Evolutionary conservation across 192 early-diverging fungal species (phyloP).

Genomic region (Coemansia sp.): DNA sequence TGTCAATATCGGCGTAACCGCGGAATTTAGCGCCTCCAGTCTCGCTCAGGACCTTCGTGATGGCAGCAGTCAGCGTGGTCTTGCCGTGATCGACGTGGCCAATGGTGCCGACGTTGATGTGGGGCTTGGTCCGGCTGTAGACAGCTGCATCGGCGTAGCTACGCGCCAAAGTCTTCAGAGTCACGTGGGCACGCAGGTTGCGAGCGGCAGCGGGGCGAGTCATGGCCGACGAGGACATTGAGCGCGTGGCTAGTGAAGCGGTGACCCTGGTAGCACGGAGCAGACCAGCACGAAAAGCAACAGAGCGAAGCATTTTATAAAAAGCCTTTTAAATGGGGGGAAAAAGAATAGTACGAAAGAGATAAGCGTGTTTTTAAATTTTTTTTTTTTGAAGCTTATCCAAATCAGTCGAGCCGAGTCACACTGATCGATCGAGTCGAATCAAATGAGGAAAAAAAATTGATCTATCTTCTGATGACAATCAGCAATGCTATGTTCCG

Average conservation of each 20-base stretch:
- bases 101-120: constrained; percentile 98
- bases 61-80: constrained; percentile 97
- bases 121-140: constrained; percentile 87
- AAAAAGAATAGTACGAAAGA: background rate
- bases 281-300: constrained; percentile 31
- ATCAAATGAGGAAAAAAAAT: background rate
- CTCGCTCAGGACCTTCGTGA: constrained; percentile 90
- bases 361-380: background rate
- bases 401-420: background rate
- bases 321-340: background rate
- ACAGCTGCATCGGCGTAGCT: constrained; percentile 60
- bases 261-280: constrained; percentile 8
- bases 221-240: constrained; percentile 37
- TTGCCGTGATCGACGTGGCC: constrained; percentile 99
- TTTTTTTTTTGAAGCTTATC: background rate
- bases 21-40: constrained; percentile 84
- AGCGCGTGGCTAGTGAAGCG: constrained; percentile 23
- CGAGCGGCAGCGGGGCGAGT: constrained; percentile 27
- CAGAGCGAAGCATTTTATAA: constrained; percentile 43
- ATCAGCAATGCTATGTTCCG: background rate
- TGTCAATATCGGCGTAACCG: constrained; percentile 97
- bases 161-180: constrained; percentile 19
- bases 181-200: constrained; percentile 18
- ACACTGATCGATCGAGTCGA: background rate
- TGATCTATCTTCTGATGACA: background rate